Percentiles rank a stretch among this genome's conserved stretches.
Evolutionary conservation across 1,284 basidiomycete species (phyloP).

Genomic region (Cerioporus squamosus): DNA sequence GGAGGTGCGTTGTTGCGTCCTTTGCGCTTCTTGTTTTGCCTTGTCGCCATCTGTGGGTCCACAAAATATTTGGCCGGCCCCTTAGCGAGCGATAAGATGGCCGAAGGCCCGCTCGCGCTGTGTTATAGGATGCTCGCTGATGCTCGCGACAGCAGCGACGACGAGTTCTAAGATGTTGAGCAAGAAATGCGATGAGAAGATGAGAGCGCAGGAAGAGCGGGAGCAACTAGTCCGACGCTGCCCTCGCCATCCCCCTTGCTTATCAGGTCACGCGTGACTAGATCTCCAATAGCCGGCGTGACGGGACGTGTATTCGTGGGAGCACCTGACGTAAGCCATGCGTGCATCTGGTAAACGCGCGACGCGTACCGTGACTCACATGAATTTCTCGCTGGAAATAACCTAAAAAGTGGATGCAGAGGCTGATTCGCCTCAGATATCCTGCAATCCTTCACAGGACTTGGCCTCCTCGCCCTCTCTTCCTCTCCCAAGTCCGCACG

Average conservation of each 20-base stretch:
- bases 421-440: slow-evolving; percentile 33
- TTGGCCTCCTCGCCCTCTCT: slow-evolving; percentile 5
- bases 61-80: slow-evolving; percentile 19
- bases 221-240: too few species aligned
- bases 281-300: neutral
- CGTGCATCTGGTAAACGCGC: neutral
- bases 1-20: slow-evolving; percentile 51
- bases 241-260: neutral
- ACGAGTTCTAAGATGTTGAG: neutral
- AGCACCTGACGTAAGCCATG: slow-evolving; percentile 4
- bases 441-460: slow-evolving; percentile 19
- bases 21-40: slow-evolving; percentile 65
- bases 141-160: neutral
- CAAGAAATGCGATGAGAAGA: neutral
- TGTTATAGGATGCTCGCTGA: neutral
- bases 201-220: neutral
- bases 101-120: neutral
- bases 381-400: slow-evolving; percentile 11
- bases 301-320: slow-evolving; percentile 15
- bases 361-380: slow-evolving; percentile 20
- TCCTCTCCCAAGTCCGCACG: slow-evolving; percentile 26
- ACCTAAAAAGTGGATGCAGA: slow-evolving; percentile 35
- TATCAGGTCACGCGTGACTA: slow-evolving; percentile 12
- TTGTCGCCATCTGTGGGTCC: slow-evolving; percentile 52
- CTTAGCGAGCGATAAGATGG: slow-evolving; percentile 18